Evolutionary conservation across 2,329 filamentous ascomycete genomes (phyloP).

Genomic region (Trichoderma koningii): DNA sequence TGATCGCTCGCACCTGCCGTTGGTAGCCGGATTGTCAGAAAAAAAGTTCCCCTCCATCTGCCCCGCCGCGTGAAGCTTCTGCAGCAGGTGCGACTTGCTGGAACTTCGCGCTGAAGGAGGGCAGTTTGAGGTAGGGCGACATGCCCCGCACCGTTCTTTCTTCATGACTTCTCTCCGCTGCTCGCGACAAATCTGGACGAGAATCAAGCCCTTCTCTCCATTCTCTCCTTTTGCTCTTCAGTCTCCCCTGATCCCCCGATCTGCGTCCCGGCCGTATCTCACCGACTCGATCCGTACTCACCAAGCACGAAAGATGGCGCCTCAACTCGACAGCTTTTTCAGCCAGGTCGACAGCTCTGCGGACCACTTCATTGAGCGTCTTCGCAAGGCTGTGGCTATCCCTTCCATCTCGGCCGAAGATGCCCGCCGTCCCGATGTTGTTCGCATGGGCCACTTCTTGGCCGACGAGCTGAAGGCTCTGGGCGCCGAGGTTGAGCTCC

Average conservation of each 20-base stretch:
- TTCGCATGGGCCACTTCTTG: constrained; percentile 94
- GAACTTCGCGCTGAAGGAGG: constrained; percentile 29
- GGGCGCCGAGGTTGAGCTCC: constrained; percentile 84
- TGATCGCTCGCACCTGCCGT: constrained; percentile 31
- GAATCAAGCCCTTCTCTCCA: constrained; percentile 31
- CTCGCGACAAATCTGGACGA: constrained; percentile 31
- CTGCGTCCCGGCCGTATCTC: constrained; percentile 48
- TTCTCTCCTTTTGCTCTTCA: constrained; percentile 30
- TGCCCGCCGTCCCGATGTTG: constrained; percentile 83
- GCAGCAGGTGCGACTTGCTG: constrained; percentile 13
- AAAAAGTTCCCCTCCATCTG: constrained; percentile 23
- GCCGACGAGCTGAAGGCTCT: constrained; percentile 78
- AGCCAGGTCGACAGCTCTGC: constrained; percentile 83
- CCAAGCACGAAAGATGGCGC: constrained; percentile 78
- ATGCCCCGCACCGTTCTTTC: constrained; percentile 52
- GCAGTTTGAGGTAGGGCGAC: constrained; percentile 31
- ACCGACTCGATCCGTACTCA: constrained; percentile 56
- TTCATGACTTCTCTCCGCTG: constrained; percentile 37
- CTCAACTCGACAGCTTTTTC: constrained; percentile 89
- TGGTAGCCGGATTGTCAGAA: constrained; percentile 34
- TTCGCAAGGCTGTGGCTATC: constrained; percentile 91
- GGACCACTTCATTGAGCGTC: constrained; percentile 81
- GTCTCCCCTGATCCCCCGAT: constrained; percentile 21
- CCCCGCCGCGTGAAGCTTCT: constrained; percentile 27
- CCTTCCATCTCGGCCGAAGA: constrained; percentile 94